Evolutionary conservation across 371 early-diverging fungal genomes (phyloP).

Genomic region (Mucor ambiguus): DNA sequence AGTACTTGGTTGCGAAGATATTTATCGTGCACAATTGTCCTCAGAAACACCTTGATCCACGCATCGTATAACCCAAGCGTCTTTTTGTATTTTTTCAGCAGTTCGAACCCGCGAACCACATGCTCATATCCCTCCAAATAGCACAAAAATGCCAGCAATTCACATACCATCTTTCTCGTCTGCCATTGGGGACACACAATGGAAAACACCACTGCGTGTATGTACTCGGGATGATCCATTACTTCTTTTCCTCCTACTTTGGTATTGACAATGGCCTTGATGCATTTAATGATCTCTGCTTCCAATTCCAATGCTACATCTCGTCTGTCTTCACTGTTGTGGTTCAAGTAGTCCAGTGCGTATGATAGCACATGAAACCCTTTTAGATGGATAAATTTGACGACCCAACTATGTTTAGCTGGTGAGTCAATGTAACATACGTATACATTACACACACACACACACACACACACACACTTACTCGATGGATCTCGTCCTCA

Average conservation of each 20-base stretch:
- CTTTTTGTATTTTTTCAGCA: conserved; percentile 50
- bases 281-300: conserved; percentile 73
- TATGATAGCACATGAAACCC: conserved; percentile 66
- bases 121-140: conserved; percentile 74
- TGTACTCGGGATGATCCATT: conserved; percentile 61
- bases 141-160: conserved; percentile 77
- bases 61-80: conserved; percentile 68
- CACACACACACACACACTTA: conserved; percentile 19
- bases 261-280: conserved; percentile 73
- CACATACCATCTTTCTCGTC: conserved; percentile 75
- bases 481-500: conserved; percentile 50
- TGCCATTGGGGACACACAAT: conserved; percentile 69
- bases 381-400: conserved; percentile 65
- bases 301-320: conserved; percentile 69
- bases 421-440: not conserved
- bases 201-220: conserved; percentile 71
- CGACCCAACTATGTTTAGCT: conserved; percentile 38
- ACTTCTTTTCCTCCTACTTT: conserved; percentile 65
- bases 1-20: conserved; percentile 36
- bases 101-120: conserved; percentile 61
- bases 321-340: conserved; percentile 39
- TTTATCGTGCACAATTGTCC: conserved; percentile 69
- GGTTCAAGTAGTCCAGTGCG: conserved; percentile 57
- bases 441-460: not conserved
- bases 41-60: conserved; percentile 72